Conservation (phyloP, 805 yeast genomes). For the Lipomyces kockii region DNA sequence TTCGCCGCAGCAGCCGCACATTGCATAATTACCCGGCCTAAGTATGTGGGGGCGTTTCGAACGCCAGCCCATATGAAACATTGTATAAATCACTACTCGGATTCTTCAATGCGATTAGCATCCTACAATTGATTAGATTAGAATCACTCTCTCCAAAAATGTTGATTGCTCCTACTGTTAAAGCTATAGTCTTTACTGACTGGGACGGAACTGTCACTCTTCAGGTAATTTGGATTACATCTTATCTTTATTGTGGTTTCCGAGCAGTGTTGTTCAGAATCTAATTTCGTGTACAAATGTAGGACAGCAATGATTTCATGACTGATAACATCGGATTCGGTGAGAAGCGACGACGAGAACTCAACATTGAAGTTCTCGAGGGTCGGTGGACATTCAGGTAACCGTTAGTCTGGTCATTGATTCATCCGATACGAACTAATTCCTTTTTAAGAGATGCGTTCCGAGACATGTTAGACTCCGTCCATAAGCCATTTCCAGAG, state of each 20-base stretch:
- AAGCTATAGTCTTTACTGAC: constrained; percentile 91
- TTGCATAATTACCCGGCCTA: neutral
- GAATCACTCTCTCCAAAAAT: constrained; percentile 5
- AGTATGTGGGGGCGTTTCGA: neutral
- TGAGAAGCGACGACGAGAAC: constrained; percentile 60
- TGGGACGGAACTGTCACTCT: constrained; percentile 98
- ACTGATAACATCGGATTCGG: constrained; percentile 93
- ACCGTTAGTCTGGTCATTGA: neutral
- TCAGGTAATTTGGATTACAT: constrained; percentile 49
- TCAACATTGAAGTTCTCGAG: constrained; percentile 74
- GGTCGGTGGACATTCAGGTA: constrained; percentile 61
- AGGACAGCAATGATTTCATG: constrained; percentile 87
- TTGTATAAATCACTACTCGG: no score
- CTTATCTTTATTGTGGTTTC: neutral
- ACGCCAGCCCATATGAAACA: no score
- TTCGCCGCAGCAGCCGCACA: no score
- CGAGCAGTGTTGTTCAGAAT: neutral
- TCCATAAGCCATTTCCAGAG: constrained; percentile 74
- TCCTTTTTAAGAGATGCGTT: constrained; percentile 70
- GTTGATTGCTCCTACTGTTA: constrained; percentile 40
- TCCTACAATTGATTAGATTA: neutral
- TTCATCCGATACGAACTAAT: no score
- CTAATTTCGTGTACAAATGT: neutral
- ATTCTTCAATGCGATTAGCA: neutral
- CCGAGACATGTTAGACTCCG: constrained; percentile 78